A percentile compares a stretch with the other conserved stretches of the same genome.
Conservation (phyloP, 208 protist genomes). For the Trypanosoma cruzi region DNA sequence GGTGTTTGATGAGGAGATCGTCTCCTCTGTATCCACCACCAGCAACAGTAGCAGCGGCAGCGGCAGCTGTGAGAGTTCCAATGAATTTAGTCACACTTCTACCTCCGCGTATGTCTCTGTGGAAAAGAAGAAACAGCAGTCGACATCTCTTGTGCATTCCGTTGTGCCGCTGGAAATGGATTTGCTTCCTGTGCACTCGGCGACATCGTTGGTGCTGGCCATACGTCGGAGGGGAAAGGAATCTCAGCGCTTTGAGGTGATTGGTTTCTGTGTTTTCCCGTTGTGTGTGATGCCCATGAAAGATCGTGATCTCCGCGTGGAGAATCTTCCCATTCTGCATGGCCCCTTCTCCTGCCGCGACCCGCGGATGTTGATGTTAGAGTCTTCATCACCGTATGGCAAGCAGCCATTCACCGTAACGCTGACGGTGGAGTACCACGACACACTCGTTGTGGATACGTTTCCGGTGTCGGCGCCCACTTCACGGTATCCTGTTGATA, state of each 20-base stretch:
- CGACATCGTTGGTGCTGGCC: slow-evolving; percentile 84
- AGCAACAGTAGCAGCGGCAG: slow-evolving; percentile 7
- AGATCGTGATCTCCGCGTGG: slow-evolving; percentile 78
- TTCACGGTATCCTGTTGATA: background rate
- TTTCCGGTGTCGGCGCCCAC: background rate
- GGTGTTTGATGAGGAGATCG: slow-evolving; percentile 28
- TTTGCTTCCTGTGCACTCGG: slow-evolving; percentile 74
- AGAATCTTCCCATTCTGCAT: slow-evolving; percentile 78
- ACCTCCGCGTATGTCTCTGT: slow-evolving; percentile 20
- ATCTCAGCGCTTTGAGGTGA: slow-evolving; percentile 44
- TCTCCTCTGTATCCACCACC: background rate
- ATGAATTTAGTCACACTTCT: background rate
- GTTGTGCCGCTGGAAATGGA: slow-evolving; percentile 69
- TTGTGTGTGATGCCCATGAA: slow-evolving; percentile 90
- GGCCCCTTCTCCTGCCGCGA: slow-evolving; percentile 89
- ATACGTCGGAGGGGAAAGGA: slow-evolving; percentile 60
- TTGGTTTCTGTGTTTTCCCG: slow-evolving; percentile 89
- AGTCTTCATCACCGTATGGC: slow-evolving; percentile 78
- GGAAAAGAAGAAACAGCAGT: background rate
- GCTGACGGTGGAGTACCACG: slow-evolving; percentile 76
- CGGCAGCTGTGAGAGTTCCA: background rate
- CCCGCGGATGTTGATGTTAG: slow-evolving; percentile 82
- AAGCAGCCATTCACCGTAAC: slow-evolving; percentile 74
- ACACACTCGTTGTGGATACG: slow-evolving; percentile 31
- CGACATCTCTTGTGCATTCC: slow-evolving; percentile 39